phyloP scores from a whole-genome alignment of 1,139 yeast genomes.

The Protomyces gravidus region DNA sequence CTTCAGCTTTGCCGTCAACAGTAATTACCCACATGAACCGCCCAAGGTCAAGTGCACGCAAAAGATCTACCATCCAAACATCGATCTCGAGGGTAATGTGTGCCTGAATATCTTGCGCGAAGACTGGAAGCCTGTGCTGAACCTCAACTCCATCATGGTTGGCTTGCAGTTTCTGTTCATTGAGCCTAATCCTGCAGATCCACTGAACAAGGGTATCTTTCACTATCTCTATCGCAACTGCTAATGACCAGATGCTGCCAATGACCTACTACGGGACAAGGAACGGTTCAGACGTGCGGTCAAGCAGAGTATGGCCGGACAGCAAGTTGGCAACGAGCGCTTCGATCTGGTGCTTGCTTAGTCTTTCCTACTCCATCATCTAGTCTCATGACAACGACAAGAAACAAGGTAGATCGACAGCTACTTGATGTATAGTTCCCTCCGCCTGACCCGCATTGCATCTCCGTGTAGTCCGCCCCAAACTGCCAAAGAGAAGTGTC shows the following conservation, averaged over 20 bases:
- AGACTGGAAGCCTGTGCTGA: constrained; percentile 94
- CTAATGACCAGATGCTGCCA: constrained; percentile 59
- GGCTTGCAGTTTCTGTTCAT: constrained; percentile 81
- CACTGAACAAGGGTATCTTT: constrained; percentile 60
- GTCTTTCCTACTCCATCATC: background rate
- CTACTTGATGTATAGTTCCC: too few relatives aligned
- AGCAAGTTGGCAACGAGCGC: constrained; percentile 52
- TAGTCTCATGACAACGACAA: too few relatives aligned
- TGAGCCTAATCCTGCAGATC: constrained; percentile 90
- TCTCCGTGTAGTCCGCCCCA: too few relatives aligned
- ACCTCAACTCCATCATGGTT: constrained; percentile 71
- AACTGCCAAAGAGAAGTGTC: too few relatives aligned
- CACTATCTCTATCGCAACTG: background rate
- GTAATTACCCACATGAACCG: constrained; percentile 85
- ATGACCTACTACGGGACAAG: constrained; percentile 58
- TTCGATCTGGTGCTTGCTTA: constrained; percentile 48
- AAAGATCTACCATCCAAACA: constrained; percentile 84
- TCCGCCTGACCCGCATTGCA: too few relatives aligned
- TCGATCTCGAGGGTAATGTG: constrained; percentile 82
- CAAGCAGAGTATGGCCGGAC: constrained; percentile 65
- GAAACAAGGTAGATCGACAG: too few relatives aligned
- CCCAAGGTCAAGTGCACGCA: constrained; percentile 54
- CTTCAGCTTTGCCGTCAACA: constrained; percentile 61
- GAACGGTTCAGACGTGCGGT: constrained; percentile 58
- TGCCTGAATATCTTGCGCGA: constrained; percentile 86